Evolutionary conservation across 129 eudicot genomes (phyloP).

Genomic region (Artemisia annua): DNA sequence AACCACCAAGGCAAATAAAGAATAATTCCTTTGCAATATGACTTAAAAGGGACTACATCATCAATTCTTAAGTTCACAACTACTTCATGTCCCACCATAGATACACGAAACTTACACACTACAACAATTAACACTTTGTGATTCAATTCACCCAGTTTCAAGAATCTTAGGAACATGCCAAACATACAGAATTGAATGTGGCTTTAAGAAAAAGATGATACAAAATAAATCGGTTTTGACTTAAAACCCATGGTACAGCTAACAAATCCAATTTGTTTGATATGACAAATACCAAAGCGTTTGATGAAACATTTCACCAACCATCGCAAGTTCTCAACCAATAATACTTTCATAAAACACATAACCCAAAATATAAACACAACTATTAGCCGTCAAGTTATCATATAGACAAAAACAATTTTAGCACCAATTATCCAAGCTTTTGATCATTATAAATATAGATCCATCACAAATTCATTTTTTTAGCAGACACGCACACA

Average conservation of each 20-base stretch:
- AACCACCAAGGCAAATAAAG: constrained; percentile 28
- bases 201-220: no score
- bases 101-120: constrained; percentile 19
- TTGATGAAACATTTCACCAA: constrained; percentile 19
- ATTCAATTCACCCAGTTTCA: not conserved
- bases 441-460: not conserved
- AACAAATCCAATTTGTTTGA: not conserved
- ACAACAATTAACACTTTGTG: not conserved
- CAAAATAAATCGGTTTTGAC: not conserved
- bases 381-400: constrained; percentile 1
- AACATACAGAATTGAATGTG: no score
- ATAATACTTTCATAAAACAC: not conserved
- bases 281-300: constrained; percentile 5
- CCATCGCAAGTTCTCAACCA: not conserved
- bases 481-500: not conserved
- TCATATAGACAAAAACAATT: constrained; percentile 18
- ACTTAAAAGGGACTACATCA: constrained; percentile 29
- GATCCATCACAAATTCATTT: not conserved
- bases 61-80: constrained; percentile 32
- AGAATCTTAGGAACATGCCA: no score
- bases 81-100: constrained; percentile 33
- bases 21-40: constrained; percentile 17
- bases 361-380: not conserved
- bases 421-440: not conserved
- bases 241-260: not conserved